phyloP scores from a whole-genome alignment of 169 alveolate genomes.

The Eimeria falciformis region DNA sequence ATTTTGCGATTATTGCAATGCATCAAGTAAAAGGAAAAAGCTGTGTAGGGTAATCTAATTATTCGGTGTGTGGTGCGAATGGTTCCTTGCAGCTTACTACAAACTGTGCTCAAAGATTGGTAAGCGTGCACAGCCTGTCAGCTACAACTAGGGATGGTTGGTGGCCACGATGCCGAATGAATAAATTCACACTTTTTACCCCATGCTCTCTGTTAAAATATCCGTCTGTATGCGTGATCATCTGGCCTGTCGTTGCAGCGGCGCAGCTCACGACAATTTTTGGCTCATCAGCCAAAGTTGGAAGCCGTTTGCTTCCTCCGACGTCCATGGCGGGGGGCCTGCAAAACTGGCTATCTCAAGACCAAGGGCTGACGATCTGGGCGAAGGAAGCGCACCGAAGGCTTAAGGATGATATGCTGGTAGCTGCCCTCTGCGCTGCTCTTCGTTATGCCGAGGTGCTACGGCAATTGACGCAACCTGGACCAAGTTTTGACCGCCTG shows the following conservation, averaged over 20 bases:
- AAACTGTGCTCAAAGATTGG: constrained; percentile 42
- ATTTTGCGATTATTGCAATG: too few relatives aligned
- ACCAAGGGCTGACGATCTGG: constrained; percentile 42
- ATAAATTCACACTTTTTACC: too few relatives aligned
- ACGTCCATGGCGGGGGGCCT: constrained; percentile 48
- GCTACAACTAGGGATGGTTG: background rate
- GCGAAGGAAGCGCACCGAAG: constrained; percentile 24
- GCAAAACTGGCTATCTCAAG: constrained; percentile 43
- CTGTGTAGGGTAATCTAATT: background rate
- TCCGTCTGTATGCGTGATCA: too few relatives aligned
- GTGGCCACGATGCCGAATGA: too few relatives aligned
- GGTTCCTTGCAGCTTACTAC: constrained; percentile 13
- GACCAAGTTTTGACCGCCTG: constrained; percentile 10
- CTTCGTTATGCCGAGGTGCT: constrained; percentile 40
- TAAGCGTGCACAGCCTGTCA: background rate
- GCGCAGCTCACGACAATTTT: constrained; percentile 40
- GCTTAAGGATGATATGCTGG: constrained; percentile 2
- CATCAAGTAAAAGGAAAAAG: too few relatives aligned
- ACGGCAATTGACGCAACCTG: constrained; percentile 25
- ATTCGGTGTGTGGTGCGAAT: background rate
- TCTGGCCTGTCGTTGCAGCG: constrained; percentile 15
- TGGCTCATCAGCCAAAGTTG: constrained; percentile 11
- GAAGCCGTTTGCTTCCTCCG: constrained; percentile 18
- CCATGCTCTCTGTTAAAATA: too few relatives aligned
- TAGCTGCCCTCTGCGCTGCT: constrained; percentile 53